Base-by-base conservation (phyloP, 768 basidiomycete genomes). In the Baorangia bicolor region DNA sequence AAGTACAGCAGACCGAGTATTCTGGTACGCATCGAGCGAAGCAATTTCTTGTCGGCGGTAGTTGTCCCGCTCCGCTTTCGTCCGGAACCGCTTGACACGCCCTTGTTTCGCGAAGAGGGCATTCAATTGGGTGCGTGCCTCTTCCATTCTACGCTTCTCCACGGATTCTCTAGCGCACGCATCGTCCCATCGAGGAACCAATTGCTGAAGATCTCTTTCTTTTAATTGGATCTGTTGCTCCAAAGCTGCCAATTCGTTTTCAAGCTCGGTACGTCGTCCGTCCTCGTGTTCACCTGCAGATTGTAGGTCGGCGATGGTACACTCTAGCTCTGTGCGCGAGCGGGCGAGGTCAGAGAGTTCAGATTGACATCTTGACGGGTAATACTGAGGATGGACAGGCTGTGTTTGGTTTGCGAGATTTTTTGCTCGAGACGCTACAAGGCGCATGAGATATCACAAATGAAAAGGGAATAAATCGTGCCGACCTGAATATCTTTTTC, bases 101-200 rank as follows among this genome's bases (percentile, higher is more conserved):
- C 94, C 94, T 69, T 93, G 94, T 67, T 98, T 98, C 3, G 90
- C 87, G 66, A 88, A 94, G 2, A 99, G 77, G 0, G 88, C 82
- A 1, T 81, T 78, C 4, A 98, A 74, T 42, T 78, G 81, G 2
- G 90, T 86, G 48, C 81, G 84, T 0, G 86, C 85, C 37, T 87
- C 84, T 57, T 95, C 93, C 60, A 97, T 77, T 27, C 77, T 81
- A 45, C 83, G 80, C 65, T 83, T 82, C 74, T 87, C 84, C 42
- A 78, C 66, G 43, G 67, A 72, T 72, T 82, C 86, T 41, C 66
- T 73, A 2, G 67, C 71, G 37, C 84, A 78, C 20, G 81, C 77
- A 18, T 76, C 74, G 65, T 85, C 85, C 84, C 89, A 94, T 40
- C 83, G 78, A 0, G 94, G 92, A 12, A 82, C 58, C 12, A 97